A percentile compares a stretch with the other conserved stretches of the same genome.
Conservation (phyloP, 305 asterid genomes). For the Rubia balearica region DNA sequence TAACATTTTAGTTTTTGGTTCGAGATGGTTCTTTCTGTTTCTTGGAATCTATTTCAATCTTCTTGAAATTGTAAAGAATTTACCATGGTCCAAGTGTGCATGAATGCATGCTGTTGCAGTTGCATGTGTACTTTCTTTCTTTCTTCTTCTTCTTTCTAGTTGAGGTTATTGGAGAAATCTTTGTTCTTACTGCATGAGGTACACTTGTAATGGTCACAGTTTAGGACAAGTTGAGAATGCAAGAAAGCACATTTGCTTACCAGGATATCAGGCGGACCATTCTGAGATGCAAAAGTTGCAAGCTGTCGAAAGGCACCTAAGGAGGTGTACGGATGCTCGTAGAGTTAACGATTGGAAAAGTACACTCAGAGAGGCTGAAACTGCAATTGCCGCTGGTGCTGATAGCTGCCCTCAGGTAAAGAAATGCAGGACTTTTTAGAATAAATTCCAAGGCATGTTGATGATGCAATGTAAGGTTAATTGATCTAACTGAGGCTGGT, state of each 20-base stretch:
- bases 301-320: conserved; percentile 53
- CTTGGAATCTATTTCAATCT: background rate
- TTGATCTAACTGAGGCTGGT: conserved; percentile 23
- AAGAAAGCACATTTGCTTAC: conserved; percentile 57
- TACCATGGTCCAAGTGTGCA: background rate
- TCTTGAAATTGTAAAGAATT: background rate
- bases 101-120: background rate
- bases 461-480: background rate
- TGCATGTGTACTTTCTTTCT: conserved; percentile 7
- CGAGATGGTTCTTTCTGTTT: background rate
- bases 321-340: conserved; percentile 56
- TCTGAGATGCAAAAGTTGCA: conserved; percentile 65
- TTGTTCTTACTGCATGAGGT: conserved; percentile 20
- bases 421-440: background rate
- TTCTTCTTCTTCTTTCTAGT: conserved; percentile 12
- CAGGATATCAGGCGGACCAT: conserved; percentile 56
- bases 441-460: background rate
- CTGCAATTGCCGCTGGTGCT: conserved; percentile 71
- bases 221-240: conserved; percentile 94
- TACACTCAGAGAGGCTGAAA: conserved; percentile 57
- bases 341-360: conserved; percentile 61
- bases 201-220: conserved; percentile 46
- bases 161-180: conserved; percentile 18
- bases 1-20: conserved; percentile 3
- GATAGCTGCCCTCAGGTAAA: conserved; percentile 77